Percentiles rank a stretch among this genome's conserved stretches.
Conservation (phyloP, 129 eudicot genomes). For the Daucus carota region DH1_v3.0 NC_030385.2:25661501-25662000, state of each 20-base stretch:
- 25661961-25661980: constrained; percentile 34
- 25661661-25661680: constrained; percentile 13
- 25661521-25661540: background rate
- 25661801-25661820: constrained; percentile 10
- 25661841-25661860: constrained; percentile 11
- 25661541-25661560: background rate
- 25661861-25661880: constrained; percentile 14
- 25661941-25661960: constrained; percentile 1
- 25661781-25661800: too few relatives aligned
- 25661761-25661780: background rate
- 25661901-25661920: background rate
- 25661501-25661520: background rate
- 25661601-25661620: constrained; percentile 29
- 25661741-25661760: background rate
- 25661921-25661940: constrained; percentile 13
- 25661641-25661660: constrained; percentile 12
- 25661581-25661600: constrained; percentile 31
- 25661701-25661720: constrained; percentile 5
- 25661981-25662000: too few relatives aligned
- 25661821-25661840: background rate
- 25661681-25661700: constrained; percentile 11
- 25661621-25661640: constrained; percentile 27
- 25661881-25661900: constrained; percentile 5
- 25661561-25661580: constrained; percentile 27
- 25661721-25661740: background rate